phyloP scores from a whole-genome alignment of 306 rosid genomes.

The Lagenaria siceraria region DNA sequence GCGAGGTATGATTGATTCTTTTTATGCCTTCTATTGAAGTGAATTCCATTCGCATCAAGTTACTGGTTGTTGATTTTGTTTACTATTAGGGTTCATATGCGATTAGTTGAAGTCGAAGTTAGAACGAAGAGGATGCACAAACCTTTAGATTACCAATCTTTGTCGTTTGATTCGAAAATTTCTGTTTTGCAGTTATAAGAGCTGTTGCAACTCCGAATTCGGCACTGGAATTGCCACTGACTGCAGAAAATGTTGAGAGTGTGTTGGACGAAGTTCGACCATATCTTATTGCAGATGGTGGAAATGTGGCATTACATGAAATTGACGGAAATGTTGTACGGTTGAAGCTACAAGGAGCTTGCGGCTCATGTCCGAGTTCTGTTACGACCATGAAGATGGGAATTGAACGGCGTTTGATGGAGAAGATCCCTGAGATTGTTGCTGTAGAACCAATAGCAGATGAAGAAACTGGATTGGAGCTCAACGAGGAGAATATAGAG shows the following conservation, averaged over 20 bases:
- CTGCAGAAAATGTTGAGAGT: constrained; percentile 70
- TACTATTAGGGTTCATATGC: neutral
- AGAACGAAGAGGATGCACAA: neutral
- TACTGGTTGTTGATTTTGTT: neutral
- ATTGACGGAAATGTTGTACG: constrained; percentile 82
- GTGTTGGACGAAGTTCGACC: constrained; percentile 80
- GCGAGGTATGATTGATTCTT: constrained; percentile 16
- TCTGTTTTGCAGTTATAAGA: constrained; percentile 33
- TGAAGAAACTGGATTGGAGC: constrained; percentile 76
- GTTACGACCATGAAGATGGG: constrained; percentile 96
- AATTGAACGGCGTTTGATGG: constrained; percentile 86
- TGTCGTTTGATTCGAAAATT: constrained; percentile 1
- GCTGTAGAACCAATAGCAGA: constrained; percentile 88
- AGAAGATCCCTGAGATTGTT: constrained; percentile 84
- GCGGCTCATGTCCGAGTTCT: constrained; percentile 93
- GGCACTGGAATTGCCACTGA: constrained; percentile 67
- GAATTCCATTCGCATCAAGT: neutral
- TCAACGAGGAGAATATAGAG: constrained; percentile 78
- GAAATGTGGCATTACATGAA: constrained; percentile 82
- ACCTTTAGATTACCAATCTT: neutral
- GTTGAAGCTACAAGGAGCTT: constrained; percentile 97
- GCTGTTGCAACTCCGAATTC: constrained; percentile 73
- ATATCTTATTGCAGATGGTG: constrained; percentile 79
- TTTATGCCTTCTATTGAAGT: neutral
- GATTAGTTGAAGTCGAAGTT: neutral